Conservation (phyloP, 768 basidiomycete species). For the Filobasidium wieringae region DNA sequence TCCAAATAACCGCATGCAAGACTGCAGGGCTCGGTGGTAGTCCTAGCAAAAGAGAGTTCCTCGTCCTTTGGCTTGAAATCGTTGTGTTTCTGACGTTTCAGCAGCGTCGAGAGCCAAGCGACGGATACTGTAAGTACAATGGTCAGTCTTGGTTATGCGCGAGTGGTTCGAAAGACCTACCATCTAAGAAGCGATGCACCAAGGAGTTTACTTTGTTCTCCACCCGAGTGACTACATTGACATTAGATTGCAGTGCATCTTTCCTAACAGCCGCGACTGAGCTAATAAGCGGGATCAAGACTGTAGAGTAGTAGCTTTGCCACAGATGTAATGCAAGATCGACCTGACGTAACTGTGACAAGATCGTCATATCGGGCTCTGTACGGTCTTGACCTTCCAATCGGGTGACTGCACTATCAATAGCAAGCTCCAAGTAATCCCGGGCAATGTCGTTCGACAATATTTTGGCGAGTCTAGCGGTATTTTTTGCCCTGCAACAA, state of each 20-base stretch:
- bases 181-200: constrained; percentile 67
- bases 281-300: constrained; percentile 69
- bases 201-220: constrained; percentile 72
- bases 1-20: constrained; percentile 75
- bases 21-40: constrained; percentile 85
- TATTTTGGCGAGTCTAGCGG: constrained; percentile 66
- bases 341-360: constrained; percentile 55
- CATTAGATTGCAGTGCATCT: constrained; percentile 87
- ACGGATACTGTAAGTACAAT: constrained; percentile 48
- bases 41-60: constrained; percentile 82
- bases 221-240: constrained; percentile 68
- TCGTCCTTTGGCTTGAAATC: constrained; percentile 97
- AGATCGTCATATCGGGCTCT: constrained; percentile 64
- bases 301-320: constrained; percentile 91
- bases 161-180: constrained; percentile 43
- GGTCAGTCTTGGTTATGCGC: background rate
- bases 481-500: constrained; percentile 72
- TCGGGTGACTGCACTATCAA: constrained; percentile 44
- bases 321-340: constrained; percentile 90
- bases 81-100: constrained; percentile 84
- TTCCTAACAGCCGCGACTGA: constrained; percentile 69
- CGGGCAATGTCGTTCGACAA: constrained; percentile 74
- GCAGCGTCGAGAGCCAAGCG: constrained; percentile 59
- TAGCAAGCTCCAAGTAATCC: constrained; percentile 76
- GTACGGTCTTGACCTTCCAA: constrained; percentile 16